Evolutionary conservation across 805 yeast species (phyloP), one percentile per base, ranked within the genome.

Genomic region (Monosporozyma aerobia): DNA sequence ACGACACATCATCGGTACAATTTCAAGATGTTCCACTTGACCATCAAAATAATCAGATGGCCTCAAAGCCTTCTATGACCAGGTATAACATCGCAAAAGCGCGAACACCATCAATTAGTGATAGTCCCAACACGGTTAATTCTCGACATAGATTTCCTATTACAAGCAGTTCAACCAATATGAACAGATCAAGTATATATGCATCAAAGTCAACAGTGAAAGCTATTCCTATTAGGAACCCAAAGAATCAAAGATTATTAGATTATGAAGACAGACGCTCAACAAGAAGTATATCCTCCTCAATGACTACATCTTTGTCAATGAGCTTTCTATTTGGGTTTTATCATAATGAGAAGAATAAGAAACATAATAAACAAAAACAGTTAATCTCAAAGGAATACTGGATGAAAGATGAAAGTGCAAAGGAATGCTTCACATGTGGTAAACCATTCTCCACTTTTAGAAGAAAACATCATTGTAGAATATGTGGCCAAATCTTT

Each of bases 341-440:
- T 52, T 68, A 73, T 53, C 54, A 64, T 45, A 69, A 68, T 54
- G 51, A 54, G 10, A 51, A 49, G 13, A 64, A 68, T 51, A 65
- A 58, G 50, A 64, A 63, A 49, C 61, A 59, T 47, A 61, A 55
- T 14, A 60, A 59, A 49, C 60, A 61, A 51, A 50, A 59, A 40
- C 51, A 60, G 58, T 51, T 73, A 0, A 54, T 74, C 5, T 72
- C 77, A 4, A 78, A 79, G 54, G 92, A 89, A 63, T 92, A 89
- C 65, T 92, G 99, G 99, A 84, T 92, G 88, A 89, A 90, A 61
- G 97, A 92, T 70, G 87, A 92, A 44, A 87, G 89, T 54, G 96
- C 95, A 0, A 79, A 83, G 8, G 94, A 89, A 56, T 92, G 99
- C 63, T 81, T 89, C 53, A 77, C 84, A 14, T 92, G 98, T 67